Evolutionary conservation across 108 stramenopile genomes (phyloP), one percentile per base, ranked within the genome.

Genomic region (Fistulifera solaris): DNA sequence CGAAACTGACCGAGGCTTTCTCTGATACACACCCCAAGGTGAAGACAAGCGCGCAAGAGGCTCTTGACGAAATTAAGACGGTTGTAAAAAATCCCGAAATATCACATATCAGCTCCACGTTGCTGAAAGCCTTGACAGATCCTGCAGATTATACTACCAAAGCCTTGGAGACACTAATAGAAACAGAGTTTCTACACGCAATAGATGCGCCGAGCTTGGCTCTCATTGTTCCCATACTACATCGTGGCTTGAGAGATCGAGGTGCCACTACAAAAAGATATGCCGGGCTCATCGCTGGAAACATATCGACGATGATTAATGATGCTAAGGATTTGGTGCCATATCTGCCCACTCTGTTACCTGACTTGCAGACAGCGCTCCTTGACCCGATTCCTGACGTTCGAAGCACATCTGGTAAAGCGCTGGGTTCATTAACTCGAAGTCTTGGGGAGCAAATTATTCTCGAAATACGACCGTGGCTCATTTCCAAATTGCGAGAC

Each of bases 61-160:
- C 99, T 2, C 80, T 99, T 13, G 77, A 90, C 38, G 95, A 98
- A 62, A 93, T 99, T 47, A 94, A 91, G 27, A 81, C 67, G 38
- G 99, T 99, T 12, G 93, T 98, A 24, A 73, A 78, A 38, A 99
- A 98, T 63, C 99, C 99, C 4, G 99, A 99, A 65, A 89, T 99
- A 38, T 76, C 83, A 23, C 72, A 76, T 0, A 71, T 97, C 12
- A 81, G 80, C 38, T 50, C 67, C 11, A 60, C 59, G 1, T 72
- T 99, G 21, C 68, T 98, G 48, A 83, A 76, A 21, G 99, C 98
- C 0, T 65, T 99, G 45, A 89, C 80, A 17, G 95, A 99, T 58
- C 96, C 99, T 38, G 75, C 89, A 14, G 70, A 69, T 39, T 48
- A 62, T 25, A 94, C 95, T 10, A 22, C 68, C 15, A 52, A 63